Evolutionary conservation across 2,329 filamentous ascomycete genomes (phyloP), one percentile per base, ranked within the genome.

Genomic region (Apiospora marii): DNA sequence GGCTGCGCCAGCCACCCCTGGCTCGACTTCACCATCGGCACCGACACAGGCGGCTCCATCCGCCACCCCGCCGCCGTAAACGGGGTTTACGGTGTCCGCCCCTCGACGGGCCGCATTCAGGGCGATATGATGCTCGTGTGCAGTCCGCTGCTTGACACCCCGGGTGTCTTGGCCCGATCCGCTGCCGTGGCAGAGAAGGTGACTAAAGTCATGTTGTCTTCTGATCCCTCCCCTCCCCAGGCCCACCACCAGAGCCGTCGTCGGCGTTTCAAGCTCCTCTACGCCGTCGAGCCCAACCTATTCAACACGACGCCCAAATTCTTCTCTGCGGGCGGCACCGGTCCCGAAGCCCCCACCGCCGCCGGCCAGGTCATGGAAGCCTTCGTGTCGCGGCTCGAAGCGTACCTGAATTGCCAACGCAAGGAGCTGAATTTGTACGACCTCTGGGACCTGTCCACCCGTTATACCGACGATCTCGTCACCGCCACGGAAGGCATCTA

Each of bases 21-120:
- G 75, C 68, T 76, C 14, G 76, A 77, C 71, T 76, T 77, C 48
- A 73, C 75, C 14, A 34, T 76, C 8, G 75, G 76, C 44, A 76
- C 72, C 1, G 76, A 78, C 41, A 76, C 74, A 4, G 74, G 74
- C 12, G 75, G 73, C 24, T 77, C 75, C 2, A 72, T 77, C 14
- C 68, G 76, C 10, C 73, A 75, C 37, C 75, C 75, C 0, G 73
- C 76, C 2, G 75, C 71, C 12, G 72, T 76, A 5, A 73, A 75
- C 53, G 75, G 74, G 19, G 10, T 76, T 1, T 77, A 75, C 58
- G 74, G 76, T 7, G 69, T 74, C 19, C 51, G 76, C 2, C 74
- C 75, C 1, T 74, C 75, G 0, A 48, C 2, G 3, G 74, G 72
- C 2, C 67, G 67, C 8, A 46, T 76, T 12, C 24, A 53, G 22